Evolutionary conservation across 345 rosid species (phyloP).

Genomic region (Pelargonium nanum): DNA sequence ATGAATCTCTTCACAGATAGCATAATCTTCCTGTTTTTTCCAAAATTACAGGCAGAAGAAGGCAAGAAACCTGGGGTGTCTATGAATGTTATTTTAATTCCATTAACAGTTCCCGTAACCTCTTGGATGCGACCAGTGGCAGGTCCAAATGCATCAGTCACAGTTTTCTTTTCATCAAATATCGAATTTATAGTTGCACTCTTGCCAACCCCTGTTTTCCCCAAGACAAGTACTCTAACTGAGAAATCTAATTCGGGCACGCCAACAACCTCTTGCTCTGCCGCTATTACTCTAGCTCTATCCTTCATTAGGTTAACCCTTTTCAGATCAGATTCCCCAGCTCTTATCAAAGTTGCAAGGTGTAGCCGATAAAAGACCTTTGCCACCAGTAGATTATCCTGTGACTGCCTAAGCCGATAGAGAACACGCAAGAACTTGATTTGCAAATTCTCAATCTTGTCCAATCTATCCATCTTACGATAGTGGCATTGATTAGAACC

Average conservation of each 20-base stretch:
- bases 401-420: conserved; percentile 46
- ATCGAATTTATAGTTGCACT: conserved; percentile 93
- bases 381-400: conserved; percentile 53
- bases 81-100: conserved; percentile 65
- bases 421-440: conserved; percentile 65
- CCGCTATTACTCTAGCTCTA: conserved; percentile 46
- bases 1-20: conserved; percentile 54
- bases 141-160: conserved; percentile 71
- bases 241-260: conserved; percentile 59
- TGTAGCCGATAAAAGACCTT: conserved; percentile 75
- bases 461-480: conserved; percentile 38
- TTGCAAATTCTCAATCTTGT: conserved; percentile 55
- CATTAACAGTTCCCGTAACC: conserved; percentile 53
- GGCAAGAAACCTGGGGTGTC: conserved; percentile 88
- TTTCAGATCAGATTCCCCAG: conserved; percentile 58
- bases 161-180: conserved; percentile 51
- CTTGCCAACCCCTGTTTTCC: conserved; percentile 96
- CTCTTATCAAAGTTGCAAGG: conserved; percentile 67
- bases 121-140: conserved; percentile 59
- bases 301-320: conserved; percentile 36
- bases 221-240: conserved; percentile 63
- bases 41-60: conserved; percentile 34
- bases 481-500: conserved; percentile 22
- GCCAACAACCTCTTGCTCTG: conserved; percentile 64
- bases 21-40: conserved; percentile 69